Evolutionary conservation across 1,139 yeast genomes (phyloP).

Genomic region (Geotrichum citri-aurantii): DNA sequence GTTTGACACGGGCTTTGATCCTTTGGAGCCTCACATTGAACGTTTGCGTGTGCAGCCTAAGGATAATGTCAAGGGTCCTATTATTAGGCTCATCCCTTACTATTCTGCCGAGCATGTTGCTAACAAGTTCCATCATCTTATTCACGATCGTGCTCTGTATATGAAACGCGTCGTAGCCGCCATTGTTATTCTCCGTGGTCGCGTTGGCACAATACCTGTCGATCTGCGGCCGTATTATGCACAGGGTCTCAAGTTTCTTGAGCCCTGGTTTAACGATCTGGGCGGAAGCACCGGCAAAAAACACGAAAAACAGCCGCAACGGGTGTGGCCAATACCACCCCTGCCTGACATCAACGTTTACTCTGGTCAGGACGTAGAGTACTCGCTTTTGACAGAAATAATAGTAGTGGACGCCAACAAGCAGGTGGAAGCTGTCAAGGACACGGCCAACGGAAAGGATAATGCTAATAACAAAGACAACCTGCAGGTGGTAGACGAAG

Average conservation of each 20-base stretch:
- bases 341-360: slow-evolving; percentile 58
- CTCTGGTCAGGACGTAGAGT: slow-evolving; percentile 69
- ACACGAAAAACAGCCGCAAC: slow-evolving; percentile 4
- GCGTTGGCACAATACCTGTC: slow-evolving; percentile 77
- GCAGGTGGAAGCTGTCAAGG: neutral
- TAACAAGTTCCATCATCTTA: slow-evolving; percentile 18
- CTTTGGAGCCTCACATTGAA: slow-evolving; percentile 35
- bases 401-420: slow-evolving; percentile 28
- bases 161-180: slow-evolving; percentile 72
- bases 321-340: slow-evolving; percentile 77
- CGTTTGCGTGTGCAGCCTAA: slow-evolving; percentile 31
- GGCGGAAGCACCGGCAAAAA: slow-evolving; percentile 9
- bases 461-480: slow-evolving; percentile 23
- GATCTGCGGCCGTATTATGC: slow-evolving; percentile 75
- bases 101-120: slow-evolving; percentile 71
- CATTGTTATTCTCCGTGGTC: slow-evolving; percentile 72
- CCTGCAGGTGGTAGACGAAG: neutral
- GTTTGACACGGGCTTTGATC: slow-evolving; percentile 64
- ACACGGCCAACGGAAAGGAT: slow-evolving; percentile 35
- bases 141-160: slow-evolving; percentile 25
- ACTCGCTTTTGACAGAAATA: slow-evolving; percentile 72
- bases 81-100: slow-evolving; percentile 65
- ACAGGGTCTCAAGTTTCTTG: slow-evolving; percentile 58
- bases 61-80: slow-evolving; percentile 42
- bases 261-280: slow-evolving; percentile 48